Evolutionary conservation across 2,329 filamentous ascomycete species (phyloP).

Genomic region (Botryotinia globosa): DNA sequence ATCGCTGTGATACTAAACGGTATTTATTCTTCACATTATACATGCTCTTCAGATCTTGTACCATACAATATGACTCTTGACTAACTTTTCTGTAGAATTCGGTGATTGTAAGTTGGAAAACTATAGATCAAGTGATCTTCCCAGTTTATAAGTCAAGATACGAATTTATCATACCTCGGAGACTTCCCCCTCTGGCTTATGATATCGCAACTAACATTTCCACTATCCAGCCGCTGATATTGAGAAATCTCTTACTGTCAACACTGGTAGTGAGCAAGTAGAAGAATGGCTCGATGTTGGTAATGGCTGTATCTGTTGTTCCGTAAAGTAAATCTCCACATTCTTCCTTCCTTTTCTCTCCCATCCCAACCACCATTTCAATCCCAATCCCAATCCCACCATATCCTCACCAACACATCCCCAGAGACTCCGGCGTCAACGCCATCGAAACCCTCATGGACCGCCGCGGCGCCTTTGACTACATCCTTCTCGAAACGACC

Average conservation of each 20-base stretch:
- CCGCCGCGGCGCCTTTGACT: conserved; percentile 90
- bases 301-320: conserved; percentile 97
- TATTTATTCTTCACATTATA: conserved; percentile 39
- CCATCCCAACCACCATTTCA: background rate
- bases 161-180: background rate
- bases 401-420: conserved; percentile 19
- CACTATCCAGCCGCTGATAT: conserved; percentile 69
- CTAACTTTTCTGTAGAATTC: conserved; percentile 57
- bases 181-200: background rate
- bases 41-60: background rate
- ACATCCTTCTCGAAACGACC: conserved; percentile 94
- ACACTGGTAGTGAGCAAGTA: conserved; percentile 75
- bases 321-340: conserved; percentile 67
- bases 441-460: conserved; percentile 96
- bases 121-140: conserved; percentile 11
- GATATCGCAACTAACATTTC: background rate
- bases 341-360: background rate
- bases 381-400: no score
- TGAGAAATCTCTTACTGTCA: conserved; percentile 92
- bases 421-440: conserved; percentile 83
- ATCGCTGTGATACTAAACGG: conserved; percentile 98
- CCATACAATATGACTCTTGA: conserved; percentile 1
- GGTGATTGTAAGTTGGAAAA: conserved; percentile 63
- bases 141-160: background rate
- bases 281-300: conserved; percentile 95